A percentile compares a stretch with the other conserved stretches of the same genome.
These are phyloP conservation scores for Colletotrichum nymphaeae DNA, from an alignment of 2,329 filamentous ascomycete genomes.

Conservation along the genomic window DNA sequence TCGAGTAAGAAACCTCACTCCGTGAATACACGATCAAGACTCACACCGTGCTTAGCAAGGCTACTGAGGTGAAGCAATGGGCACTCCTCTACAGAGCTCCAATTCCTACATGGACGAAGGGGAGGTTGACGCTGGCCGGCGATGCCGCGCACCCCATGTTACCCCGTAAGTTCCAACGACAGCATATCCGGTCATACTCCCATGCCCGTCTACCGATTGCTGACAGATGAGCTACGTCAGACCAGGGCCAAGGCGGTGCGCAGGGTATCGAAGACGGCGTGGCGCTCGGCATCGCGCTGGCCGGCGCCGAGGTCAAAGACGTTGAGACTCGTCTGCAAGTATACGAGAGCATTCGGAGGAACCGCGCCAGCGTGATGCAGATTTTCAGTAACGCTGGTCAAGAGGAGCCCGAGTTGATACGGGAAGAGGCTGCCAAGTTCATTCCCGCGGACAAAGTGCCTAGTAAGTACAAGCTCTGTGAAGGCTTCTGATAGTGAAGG, in stretches of 20 bases:
- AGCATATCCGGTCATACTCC: background rate
- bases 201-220: background rate
- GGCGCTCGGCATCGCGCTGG: conserved; percentile 44
- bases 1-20: conserved; percentile 37
- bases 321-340: conserved; percentile 40
- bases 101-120: conserved; percentile 46
- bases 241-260: conserved; percentile 51
- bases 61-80: conserved; percentile 48
- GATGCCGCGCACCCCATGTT: conserved; percentile 53
- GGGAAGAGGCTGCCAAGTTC: conserved; percentile 43
- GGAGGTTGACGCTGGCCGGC: conserved; percentile 45
- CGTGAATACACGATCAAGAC: background rate
- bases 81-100: conserved; percentile 48
- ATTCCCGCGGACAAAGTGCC: conserved; percentile 44
- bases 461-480: conserved; percentile 38
- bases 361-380: conserved; percentile 49
- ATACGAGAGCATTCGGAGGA: conserved; percentile 41
- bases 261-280: conserved; percentile 50
- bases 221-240: conserved; percentile 36
- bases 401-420: conserved; percentile 45
- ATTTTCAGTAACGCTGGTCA: conserved; percentile 52
- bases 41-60: conserved; percentile 41
- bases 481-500: background rate
- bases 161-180: conserved; percentile 42
- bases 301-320: conserved; percentile 37